A percentile compares a stretch with the other conserved stretches of the same genome.
Conservation (phyloP, 2,329 filamentous ascomycete species). For the Keithomyces neogunnii region DNA sequence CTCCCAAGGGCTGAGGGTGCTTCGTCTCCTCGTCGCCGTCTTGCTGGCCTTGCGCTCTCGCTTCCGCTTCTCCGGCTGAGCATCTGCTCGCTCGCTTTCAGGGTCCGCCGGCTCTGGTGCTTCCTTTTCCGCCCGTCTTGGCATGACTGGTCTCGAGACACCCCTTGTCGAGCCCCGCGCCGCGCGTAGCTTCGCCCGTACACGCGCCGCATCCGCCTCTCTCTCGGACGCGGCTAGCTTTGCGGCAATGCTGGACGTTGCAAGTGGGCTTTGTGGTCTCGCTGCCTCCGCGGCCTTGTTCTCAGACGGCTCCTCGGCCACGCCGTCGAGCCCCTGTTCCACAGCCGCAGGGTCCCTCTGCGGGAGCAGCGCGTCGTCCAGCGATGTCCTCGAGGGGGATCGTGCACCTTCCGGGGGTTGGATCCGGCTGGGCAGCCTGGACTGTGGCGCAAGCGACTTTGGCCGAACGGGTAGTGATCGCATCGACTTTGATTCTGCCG, state of each 20-base stretch:
- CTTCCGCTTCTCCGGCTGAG: constrained; percentile 34
- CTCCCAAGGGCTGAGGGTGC: constrained; percentile 69
- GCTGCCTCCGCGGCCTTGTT: background rate
- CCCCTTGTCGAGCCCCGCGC: constrained; percentile 29
- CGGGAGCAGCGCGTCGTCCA: constrained; percentile 25
- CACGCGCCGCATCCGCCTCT: constrained; percentile 54
- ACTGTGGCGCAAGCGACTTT: constrained; percentile 2
- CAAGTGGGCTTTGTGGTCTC: constrained; percentile 47
- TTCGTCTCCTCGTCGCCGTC: constrained; percentile 56
- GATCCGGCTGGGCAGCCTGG: constrained; percentile 1
- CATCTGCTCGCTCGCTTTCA: constrained; percentile 5
- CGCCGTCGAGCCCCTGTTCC: background rate
- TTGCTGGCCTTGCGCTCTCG: constrained; percentile 45
- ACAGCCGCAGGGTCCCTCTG: constrained; percentile 12
- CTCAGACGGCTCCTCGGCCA: constrained; percentile 1
- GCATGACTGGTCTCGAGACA: constrained; percentile 19
- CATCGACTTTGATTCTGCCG: constrained; percentile 18
- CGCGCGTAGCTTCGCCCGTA: constrained; percentile 53
- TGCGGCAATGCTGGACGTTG: constrained; percentile 53
- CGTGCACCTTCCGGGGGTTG: constrained; percentile 11
- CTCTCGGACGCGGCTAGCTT: constrained; percentile 57
- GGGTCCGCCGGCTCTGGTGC: background rate
- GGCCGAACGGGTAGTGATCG: constrained; percentile 18
- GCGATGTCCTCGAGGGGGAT: constrained; percentile 20
- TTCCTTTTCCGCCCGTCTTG: constrained; percentile 1